Base-by-base conservation (phyloP, 1,284 basidiomycete species). In the Puccinia novopanici region DNA sequence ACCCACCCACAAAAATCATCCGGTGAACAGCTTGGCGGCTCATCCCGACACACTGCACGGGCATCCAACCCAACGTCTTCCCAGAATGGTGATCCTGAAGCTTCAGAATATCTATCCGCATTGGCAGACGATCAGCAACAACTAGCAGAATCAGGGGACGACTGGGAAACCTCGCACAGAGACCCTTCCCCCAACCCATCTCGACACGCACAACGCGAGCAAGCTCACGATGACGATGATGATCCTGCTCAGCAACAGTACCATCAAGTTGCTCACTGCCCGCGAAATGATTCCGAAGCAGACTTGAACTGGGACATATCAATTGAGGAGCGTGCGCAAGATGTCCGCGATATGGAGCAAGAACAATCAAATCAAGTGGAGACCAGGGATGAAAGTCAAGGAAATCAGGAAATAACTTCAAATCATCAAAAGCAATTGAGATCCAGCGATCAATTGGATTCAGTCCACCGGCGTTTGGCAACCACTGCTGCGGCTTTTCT, bases 401-500 rank as follows among this genome's bases (percentile, higher is more conserved):
- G n/a, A 6, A 57, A 63, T 61, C 15, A 13, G 48, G 57, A 42
- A 75, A 45, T 52, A 22, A 24, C 42, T 63, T n/a, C 37, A 2
- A 50, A 63, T 52, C 37, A 52, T 17, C 22, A 8, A 30, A 55
- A 50, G 34, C 74, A 50, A 61, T 24, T 59, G 8, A 8, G n/a
- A n/a, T 27, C 73, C 37, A 75, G 40, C 45, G 59, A 17, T 50
- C 45, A n/a, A 37, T 70, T 54, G 34, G 45, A 72, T 72, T 37
- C 70, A n/a, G 70, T 81, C 37, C 71, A 81, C 24, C 45, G 42
- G 45, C 71, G 72, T 40, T 57, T 75, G 24, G 72, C 71, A 22
- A 72, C 79, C 30, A 75, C 57, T 68, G 79, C 79, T 57, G 72
- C 54, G 6, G 79, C 79, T 75, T 81, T 63, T 24, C 61, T 81